Percentiles rank a stretch among this genome's conserved stretches.
phyloP scores from a whole-genome alignment of 805 yeast species.

The Suhomyces tanzawaensis region DNA sequence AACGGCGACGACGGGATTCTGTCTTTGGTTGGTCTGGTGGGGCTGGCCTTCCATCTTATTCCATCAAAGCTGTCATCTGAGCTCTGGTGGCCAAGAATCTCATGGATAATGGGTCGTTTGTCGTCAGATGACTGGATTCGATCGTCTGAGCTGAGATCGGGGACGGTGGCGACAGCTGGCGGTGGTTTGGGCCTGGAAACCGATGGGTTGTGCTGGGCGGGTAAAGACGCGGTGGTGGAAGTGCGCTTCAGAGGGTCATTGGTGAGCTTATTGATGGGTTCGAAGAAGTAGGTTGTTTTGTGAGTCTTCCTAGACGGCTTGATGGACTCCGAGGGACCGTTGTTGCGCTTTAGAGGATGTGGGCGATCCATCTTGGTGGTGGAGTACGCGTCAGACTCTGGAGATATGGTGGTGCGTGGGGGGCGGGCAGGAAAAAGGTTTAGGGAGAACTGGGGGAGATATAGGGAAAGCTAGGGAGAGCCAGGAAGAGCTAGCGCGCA shows the following conservation, averaged over 20 bases:
- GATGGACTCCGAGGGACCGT: conserved; percentile 7
- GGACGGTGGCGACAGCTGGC: background rate
- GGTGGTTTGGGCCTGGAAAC: background rate
- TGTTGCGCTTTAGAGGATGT: too few relatives aligned
- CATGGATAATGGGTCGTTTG: background rate
- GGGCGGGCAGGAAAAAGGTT: too few relatives aligned
- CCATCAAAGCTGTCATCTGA: conserved; percentile 47
- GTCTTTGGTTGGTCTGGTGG: conserved; percentile 7
- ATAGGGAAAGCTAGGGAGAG: too few relatives aligned
- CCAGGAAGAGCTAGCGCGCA: too few relatives aligned
- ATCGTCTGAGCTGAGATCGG: background rate
- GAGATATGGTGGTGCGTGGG: too few relatives aligned
- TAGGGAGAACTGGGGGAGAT: too few relatives aligned
- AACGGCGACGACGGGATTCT: conserved; percentile 10
- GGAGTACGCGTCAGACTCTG: too few relatives aligned
- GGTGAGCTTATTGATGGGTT: conserved; percentile 31
- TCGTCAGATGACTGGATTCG: background rate
- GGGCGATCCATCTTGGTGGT: too few relatives aligned
- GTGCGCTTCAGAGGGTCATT: background rate
- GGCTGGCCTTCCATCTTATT: conserved; percentile 27
- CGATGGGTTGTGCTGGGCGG: background rate
- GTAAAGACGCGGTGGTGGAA: background rate
- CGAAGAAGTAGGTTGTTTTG: conserved; percentile 34
- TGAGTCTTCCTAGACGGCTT: conserved; percentile 11
- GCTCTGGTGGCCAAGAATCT: conserved; percentile 11